Conservation (phyloP, 371 early-diverging fungal species). For the Rhizopus sp. region DNA sequence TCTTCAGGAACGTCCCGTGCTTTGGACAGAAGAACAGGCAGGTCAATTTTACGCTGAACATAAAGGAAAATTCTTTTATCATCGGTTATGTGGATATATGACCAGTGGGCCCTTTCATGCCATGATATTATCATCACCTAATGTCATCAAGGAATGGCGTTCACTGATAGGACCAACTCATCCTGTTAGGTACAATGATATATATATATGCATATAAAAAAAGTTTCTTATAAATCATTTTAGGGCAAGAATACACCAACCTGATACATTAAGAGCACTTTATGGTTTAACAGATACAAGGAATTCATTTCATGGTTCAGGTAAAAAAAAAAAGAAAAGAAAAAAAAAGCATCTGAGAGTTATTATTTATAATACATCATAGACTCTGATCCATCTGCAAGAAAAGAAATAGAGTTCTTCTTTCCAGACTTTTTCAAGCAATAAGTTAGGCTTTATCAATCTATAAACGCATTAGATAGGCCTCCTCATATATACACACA, state of each 20-base stretch:
- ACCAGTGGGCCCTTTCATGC: slow-evolving; percentile 70
- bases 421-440: slow-evolving; percentile 66
- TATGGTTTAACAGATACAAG: slow-evolving; percentile 83
- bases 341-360: background rate
- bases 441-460: slow-evolving; percentile 25
- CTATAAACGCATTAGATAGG: slow-evolving; percentile 4
- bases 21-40: slow-evolving; percentile 69
- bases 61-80: slow-evolving; percentile 66
- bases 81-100: slow-evolving; percentile 71
- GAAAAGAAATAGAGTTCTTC: slow-evolving; percentile 58
- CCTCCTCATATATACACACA: background rate
- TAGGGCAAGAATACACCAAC: slow-evolving; percentile 59
- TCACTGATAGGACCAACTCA: slow-evolving; percentile 69
- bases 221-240: background rate
- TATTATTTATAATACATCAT: background rate
- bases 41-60: slow-evolving; percentile 68
- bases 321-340: background rate
- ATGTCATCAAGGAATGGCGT: slow-evolving; percentile 67
- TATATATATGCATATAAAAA: background rate
- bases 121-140: slow-evolving; percentile 56
- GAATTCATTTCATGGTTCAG: slow-evolving; percentile 55
- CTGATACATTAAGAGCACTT: slow-evolving; percentile 65
- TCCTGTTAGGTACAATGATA: slow-evolving; percentile 36
- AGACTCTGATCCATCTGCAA: slow-evolving; percentile 66
- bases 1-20: slow-evolving; percentile 40